Evolutionary conservation across 1,284 basidiomycete species (phyloP), one percentile per base, ranked within the genome.

Genomic region (Irpex sp.): DNA sequence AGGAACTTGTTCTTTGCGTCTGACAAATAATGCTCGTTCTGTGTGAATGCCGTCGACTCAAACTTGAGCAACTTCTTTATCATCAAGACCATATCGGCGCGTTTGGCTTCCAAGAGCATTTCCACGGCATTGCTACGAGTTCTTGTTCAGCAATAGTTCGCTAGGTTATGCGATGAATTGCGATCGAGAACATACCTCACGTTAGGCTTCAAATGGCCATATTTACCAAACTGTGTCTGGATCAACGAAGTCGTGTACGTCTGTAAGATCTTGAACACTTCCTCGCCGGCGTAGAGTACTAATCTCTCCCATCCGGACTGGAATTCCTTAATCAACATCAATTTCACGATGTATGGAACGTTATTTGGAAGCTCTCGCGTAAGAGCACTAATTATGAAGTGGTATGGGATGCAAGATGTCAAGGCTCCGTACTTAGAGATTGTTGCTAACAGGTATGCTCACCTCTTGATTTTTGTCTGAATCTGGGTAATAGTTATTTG

Each of bases 341-440:
- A 73, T 49, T 80, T 82, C 1, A 81, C 82, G 40, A 79, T 77
- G 52, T 80, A 85, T 0, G 83, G 83, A 36, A 83, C 73, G 52
- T 83, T 77, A 3, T 76, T 74, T 0, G 82, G 83, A 6, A 85
- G 76, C 58, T 85, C 83, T 79, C 83, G 85, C 3, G 72, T 75
- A 6, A 77, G 76, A 8, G 78, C 78, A 4, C 84, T 85, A 59
- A 21, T 31, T 31, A 31, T 31, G 31, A 31, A 31, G 31, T n/a
- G 17, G 15, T 17, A 8, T 51, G 8, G 49, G n/a, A n/a, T 15
- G 15, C 31, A 4, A 9, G 13, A 44, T 44, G 38, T 47, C 6
- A 21, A 6, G 54, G 34, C 37, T 34, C 7, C 9, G 17, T 15
- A 34, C 9, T 38, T 34, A 15, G 6, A 47, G 11, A 48, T 59